Base-by-base conservation (phyloP, 2,329 filamentous ascomycete species). In the Dothideomycetes sp. region DNA sequence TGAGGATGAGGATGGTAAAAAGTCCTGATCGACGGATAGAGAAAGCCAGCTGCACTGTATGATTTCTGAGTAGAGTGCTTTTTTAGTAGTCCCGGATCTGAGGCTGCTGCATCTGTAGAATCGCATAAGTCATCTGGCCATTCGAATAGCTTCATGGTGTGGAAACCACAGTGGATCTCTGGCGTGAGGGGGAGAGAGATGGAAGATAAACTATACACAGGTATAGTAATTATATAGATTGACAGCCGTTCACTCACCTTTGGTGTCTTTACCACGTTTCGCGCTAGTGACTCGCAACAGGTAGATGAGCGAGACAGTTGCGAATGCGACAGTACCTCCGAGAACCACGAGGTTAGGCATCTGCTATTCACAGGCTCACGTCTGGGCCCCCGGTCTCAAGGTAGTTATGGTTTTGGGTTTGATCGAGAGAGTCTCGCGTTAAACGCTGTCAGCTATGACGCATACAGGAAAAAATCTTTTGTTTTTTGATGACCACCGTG, bases 1-100 rank as follows among this genome's bases (percentile, higher is more conserved):
- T 95, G 86, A 15, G 79, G 74, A 62, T 95, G 91, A 41, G 76
- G 76, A 43, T 82, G 76, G 63, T 82, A 88, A 60, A 96, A 95
- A 30, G 88, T 79, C 43, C 89, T 78, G 47, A 96, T 72, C 22
- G 72, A 74, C 2, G 78, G 73, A 58, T 95, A 96, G 7, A 74
- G 79, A 49, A 80, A 68, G 25, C 71, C 64, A 34, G 62, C 79
- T 12, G 69, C 70, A 3, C 87, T 88, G n/a, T 71, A 78, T 4
- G 78, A 71, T 53, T 74, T 73, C 51, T 82, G 71, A 27, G 74
- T 70, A 11, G 84, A 87, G 59, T 89, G 73, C 51, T 87, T 82
- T 58, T 73, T 81, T 45, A 96, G 70, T 10, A 95, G 70, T n/a
- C 78, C 71, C 20, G 88, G 86, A 54, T 95, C 87, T 17, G 76